Evolutionary conservation across 805 yeast species (phyloP), one percentile per base, ranked within the genome.

Genomic region (Ogataea henricii): DNA sequence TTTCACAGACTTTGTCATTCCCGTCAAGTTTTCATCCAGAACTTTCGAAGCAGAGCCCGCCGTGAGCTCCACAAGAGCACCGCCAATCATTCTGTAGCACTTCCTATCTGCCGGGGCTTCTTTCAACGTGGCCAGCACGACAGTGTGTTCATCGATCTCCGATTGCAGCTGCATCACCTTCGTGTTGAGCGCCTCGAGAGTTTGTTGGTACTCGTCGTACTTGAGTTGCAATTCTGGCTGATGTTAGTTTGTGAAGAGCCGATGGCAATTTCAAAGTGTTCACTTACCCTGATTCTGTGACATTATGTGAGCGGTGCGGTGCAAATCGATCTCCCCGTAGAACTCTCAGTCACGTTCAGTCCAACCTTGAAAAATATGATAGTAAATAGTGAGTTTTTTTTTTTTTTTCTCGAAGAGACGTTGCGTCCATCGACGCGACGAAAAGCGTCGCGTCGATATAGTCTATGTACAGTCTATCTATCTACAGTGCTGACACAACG

Each of bases 41-140:
- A 83, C 73, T 10, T 83, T 84, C 3, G 77, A 67, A 3, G 91
- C 94, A 34, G 87, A 89, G n/a, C 76, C 83, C 4, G 89, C 94
- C 3, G 83, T 76, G 55, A 87, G 84, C 61, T 90, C 95, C 14
- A 91, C 87, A 26, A 92, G 74, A 3, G 91, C 96, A 8, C 96
- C 95, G 21, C 97, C 97, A 26, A 92, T 79, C 97, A 94, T 89
- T 59, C 96, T 82, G 69, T 82, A 90, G 61, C 97, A 89, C 62
- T 84, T 83, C 51, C 99, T 79, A 38, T 77, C 81, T 2, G 57
- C 52, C 20, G 83, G 82, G 8, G 81, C 71, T 1, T 68, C 70
- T 36, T 66, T 53, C 25, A 87, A 66, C 1, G 92, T 83, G 17
- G 74, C 77, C 12, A 84, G 58, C 1, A 87, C 94, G 14, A 85